Percentiles rank a stretch among this genome's conserved stretches.
Evolutionary conservation across 768 basidiomycete genomes (phyloP).

Genomic region (Gymnopilus dilepis): DNA sequence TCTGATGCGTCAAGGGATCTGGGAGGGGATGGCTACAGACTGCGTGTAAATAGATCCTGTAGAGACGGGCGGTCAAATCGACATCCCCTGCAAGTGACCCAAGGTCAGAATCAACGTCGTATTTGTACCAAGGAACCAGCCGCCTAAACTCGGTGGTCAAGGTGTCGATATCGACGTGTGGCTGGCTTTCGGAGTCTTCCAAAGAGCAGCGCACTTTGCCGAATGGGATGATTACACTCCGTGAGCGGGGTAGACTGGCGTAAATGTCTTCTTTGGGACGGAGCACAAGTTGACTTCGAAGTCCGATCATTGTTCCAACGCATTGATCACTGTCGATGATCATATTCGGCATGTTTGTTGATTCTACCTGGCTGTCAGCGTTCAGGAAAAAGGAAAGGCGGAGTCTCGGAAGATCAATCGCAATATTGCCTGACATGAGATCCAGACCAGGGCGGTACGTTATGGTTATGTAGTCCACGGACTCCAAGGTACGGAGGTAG

Average conservation of each 20-base stretch:
- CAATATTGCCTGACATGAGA: constrained; percentile 22
- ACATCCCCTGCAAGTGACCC: constrained; percentile 36
- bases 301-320: constrained; percentile 50
- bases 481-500: constrained; percentile 19
- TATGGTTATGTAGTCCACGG: constrained; percentile 14
- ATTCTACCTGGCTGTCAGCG: constrained; percentile 40
- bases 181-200: constrained; percentile 22
- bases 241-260: constrained; percentile 27
- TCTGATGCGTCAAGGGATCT: constrained; percentile 49
- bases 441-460: constrained; percentile 17
- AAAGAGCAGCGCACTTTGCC: constrained; percentile 33
- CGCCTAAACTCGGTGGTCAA: constrained; percentile 20
- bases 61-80: constrained; percentile 36
- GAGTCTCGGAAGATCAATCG: constrained; percentile 44
- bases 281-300: constrained; percentile 46
- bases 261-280: constrained; percentile 24
- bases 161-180: constrained; percentile 28
- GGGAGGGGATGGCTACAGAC: constrained; percentile 45
- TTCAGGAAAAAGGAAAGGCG: constrained; percentile 46
- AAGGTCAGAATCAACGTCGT: constrained; percentile 38
- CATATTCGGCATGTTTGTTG: constrained; percentile 45
- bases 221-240: constrained; percentile 45
- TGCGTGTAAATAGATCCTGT: constrained; percentile 49
- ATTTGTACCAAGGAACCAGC: constrained; percentile 27
- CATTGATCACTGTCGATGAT: constrained; percentile 47